Base-by-base conservation (phyloP, 1,284 basidiomycete genomes). In the Neonothopanus nambi region DNA sequence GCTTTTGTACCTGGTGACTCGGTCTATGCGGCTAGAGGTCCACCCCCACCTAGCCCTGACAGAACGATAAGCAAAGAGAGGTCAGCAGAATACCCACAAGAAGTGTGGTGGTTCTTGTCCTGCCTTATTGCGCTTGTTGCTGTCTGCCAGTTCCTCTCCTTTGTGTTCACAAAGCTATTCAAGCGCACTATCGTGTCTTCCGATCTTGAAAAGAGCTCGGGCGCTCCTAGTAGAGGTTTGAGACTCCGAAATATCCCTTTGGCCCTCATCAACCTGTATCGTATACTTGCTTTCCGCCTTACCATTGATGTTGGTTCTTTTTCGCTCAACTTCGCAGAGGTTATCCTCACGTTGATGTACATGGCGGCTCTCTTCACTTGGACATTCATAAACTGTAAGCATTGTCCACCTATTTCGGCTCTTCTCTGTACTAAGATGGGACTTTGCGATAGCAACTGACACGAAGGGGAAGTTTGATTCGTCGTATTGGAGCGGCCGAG, bases 361-460 rank as follows among this genome's bases (percentile, higher is more conserved):
- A 66, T 80, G 18, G 64, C 65, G n/a, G 70, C 75, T 1, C 61
- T 84, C 9, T 72, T 80, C 47, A 67, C 66, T 0, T 82, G 77
- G 76, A 68, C 75, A 0, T 75, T 84, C 28, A 63, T 75, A 23
- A 76, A 80, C 48, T 72, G 82, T 82, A 59, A 56, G 77, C 65
- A 2, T 1, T 35, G 39, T 8, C 33, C 3, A 11, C 30, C 9
- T 33, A 33, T 36, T 41, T 12, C 17, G 37, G 28, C 30, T 17
- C 21, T 1, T 30, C 24, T 28, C 23, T 46, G 30, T 55, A 37
- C 48, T 53, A 20, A 38, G 21, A 8, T 15, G 18, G 26, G 13
- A 3, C 9, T 35, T 33, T 38, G 5, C n/a, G 35, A 20, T 43
- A 82, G 79, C 73, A 2, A 75, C 71, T 1, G 65, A 67, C 0